Conservation (phyloP, 176 grass and related monocot genomes). For the Echinochloa phyllopogon region DNA sequence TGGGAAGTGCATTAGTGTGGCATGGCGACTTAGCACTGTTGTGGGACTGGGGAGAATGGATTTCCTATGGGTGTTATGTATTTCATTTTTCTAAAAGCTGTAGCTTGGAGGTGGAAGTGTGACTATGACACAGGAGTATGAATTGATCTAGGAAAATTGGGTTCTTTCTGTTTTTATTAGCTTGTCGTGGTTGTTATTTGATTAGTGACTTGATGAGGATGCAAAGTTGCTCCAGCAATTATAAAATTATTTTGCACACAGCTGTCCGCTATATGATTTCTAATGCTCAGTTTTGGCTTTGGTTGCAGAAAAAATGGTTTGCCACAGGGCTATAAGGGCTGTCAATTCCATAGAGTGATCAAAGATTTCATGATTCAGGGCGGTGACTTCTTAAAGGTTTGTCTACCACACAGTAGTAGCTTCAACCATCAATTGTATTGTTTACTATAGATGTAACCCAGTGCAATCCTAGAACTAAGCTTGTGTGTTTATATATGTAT, state of each 20-base stretch:
- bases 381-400: conserved; percentile 96
- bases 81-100: conserved; percentile 20
- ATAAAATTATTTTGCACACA: background rate
- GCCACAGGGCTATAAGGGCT: conserved; percentile 85
- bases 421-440: conserved; percentile 16
- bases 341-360: conserved; percentile 96
- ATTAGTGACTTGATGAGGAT: conserved; percentile 8
- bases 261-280: background rate
- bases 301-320: conserved; percentile 68
- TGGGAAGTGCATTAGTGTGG: background rate
- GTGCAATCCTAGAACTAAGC: background rate
- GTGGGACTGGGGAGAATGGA: background rate
- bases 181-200: background rate
- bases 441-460: background rate
- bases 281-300: conserved; percentile 28
- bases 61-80: background rate
- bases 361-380: conserved; percentile 99
- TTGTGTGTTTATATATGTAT: background rate
- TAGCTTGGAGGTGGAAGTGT: background rate
- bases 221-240: background rate
- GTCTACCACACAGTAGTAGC: conserved; percentile 25
- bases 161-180: background rate
- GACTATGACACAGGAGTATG: background rate
- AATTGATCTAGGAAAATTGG: background rate
- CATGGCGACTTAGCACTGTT: background rate